Percentiles rank a stretch among this genome's conserved stretches.
Conservation (phyloP, 1,139 yeast genomes). For the Pneumocystis sp. region DNA sequence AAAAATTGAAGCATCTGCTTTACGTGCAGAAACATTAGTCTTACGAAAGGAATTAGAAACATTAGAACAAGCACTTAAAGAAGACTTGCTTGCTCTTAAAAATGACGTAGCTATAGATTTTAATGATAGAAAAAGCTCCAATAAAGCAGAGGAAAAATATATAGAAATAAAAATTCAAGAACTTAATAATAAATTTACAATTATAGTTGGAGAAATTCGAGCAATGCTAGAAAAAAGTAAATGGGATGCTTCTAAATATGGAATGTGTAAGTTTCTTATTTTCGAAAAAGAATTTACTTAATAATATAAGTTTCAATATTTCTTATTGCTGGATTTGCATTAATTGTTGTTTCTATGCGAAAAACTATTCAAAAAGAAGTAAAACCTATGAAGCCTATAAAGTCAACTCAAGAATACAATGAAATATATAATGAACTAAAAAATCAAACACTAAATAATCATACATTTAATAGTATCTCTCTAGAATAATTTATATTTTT, state of each 20-base stretch:
- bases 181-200: constrained; percentile 69
- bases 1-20: constrained; percentile 54
- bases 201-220: constrained; percentile 21
- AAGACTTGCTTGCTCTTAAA: constrained; percentile 46
- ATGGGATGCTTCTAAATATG: constrained; percentile 4
- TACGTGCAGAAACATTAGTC: constrained; percentile 50
- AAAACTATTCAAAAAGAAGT: neutral
- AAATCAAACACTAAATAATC: neutral
- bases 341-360: neutral
- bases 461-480: neutral
- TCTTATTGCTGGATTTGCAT: neutral
- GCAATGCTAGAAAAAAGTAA: constrained; percentile 10
- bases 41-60: constrained; percentile 56
- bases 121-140: constrained; percentile 75
- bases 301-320: neutral
- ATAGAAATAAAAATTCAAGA: constrained; percentile 65
- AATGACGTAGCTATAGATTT: constrained; percentile 74
- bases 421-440: neutral
- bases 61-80: constrained; percentile 66
- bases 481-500: neutral
- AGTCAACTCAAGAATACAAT: neutral
- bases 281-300: neutral
- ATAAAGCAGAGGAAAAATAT: constrained; percentile 58
- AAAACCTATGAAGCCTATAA: neutral
- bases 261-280: neutral